Evolutionary conservation across 768 basidiomycete genomes (phyloP).

Genomic region (Brasilioporus rufonigricans): DNA sequence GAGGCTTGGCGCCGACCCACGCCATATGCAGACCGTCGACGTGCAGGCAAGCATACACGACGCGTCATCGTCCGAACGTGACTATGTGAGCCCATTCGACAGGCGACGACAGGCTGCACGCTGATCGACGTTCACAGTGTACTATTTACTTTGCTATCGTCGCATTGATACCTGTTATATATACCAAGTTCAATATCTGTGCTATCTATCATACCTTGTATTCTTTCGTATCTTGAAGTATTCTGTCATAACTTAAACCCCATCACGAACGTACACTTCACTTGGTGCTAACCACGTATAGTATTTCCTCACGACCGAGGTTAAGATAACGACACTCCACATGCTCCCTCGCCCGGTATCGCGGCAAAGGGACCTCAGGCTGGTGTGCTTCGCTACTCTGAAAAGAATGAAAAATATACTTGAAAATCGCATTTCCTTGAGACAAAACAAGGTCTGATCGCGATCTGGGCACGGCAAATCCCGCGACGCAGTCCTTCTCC

Average conservation of each 20-base stretch:
- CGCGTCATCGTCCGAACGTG: conserved; percentile 58
- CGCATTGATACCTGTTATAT: conserved; percentile 22
- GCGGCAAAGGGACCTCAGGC: conserved; percentile 8
- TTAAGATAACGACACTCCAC: conserved; percentile 10
- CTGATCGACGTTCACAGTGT: background rate
- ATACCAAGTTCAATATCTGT: conserved; percentile 23
- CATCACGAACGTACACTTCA: background rate
- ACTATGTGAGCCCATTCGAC: conserved; percentile 10
- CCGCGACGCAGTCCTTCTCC: conserved; percentile 17
- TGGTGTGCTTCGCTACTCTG: conserved; percentile 3
- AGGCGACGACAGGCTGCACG: too few relatives aligned
- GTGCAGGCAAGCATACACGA: conserved; percentile 78
- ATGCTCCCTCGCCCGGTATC: conserved; percentile 11
- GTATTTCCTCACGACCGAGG: conserved; percentile 9
- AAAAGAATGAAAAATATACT: conserved; percentile 2
- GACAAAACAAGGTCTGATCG: conserved; percentile 14
- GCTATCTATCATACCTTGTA: conserved; percentile 24
- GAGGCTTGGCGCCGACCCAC: conserved; percentile 72
- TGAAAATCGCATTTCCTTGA: too few relatives aligned
- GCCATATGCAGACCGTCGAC: conserved; percentile 69
- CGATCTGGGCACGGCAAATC: conserved; percentile 23
- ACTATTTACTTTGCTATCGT: conserved; percentile 7
- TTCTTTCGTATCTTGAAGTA: conserved; percentile 13
- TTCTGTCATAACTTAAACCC: conserved; percentile 14
- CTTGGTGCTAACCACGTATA: conserved; percentile 11